Percentiles rank a stretch among this genome's conserved stretches.
Conservation (phyloP, 2,329 filamentous ascomycete species). For the Xylaria sp. region DNA sequence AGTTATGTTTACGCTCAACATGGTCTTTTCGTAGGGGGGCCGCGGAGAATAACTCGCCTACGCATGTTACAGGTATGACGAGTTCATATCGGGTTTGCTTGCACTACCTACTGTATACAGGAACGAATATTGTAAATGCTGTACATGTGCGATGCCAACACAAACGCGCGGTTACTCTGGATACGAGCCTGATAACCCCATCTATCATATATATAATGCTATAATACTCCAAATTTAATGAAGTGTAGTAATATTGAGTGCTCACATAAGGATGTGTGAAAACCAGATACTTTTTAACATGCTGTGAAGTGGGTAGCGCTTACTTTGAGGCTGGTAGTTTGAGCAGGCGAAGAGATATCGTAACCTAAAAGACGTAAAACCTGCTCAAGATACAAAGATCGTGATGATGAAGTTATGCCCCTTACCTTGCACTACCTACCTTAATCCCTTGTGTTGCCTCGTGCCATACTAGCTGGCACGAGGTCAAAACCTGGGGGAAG, state of each 20-base stretch:
- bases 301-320: background rate
- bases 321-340: no score
- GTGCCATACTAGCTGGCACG: background rate
- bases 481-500: background rate
- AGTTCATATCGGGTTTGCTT: slow-evolving; percentile 1
- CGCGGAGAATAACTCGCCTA: background rate
- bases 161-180: background rate
- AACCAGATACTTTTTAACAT: background rate
- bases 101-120: background rate
- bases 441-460: background rate
- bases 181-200: background rate
- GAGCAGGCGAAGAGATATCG: no score
- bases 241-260: background rate
- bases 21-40: background rate
- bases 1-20: background rate
- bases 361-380: no score
- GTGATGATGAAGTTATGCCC: background rate
- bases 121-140: background rate
- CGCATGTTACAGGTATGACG: background rate
- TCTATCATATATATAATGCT: background rate
- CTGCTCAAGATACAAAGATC: background rate
- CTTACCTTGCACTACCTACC: background rate
- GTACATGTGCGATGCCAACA: background rate
- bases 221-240: background rate
- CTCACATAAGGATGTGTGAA: background rate